Conservation (phyloP, 148 eudicot genomes). For the Tetragonia tetragonoides region DNA sequence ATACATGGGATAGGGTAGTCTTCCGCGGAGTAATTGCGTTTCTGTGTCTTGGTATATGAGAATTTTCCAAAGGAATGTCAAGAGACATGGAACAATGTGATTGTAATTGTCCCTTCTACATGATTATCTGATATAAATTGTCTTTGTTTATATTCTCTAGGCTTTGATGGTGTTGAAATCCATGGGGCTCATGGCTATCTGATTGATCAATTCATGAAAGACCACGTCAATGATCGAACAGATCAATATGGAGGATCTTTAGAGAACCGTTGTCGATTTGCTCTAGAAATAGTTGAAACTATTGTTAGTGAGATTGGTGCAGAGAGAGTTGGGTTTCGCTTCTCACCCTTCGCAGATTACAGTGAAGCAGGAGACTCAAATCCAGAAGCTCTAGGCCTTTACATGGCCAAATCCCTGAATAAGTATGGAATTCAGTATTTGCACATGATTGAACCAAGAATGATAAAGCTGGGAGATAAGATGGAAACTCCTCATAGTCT, state of each 20-base stretch:
- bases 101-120: too few relatives aligned
- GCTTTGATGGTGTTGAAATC: constrained; percentile 50
- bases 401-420: constrained; percentile 38
- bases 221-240: constrained; percentile 45
- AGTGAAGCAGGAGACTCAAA: constrained; percentile 44
- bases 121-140: too few relatives aligned
- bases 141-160: constrained; percentile 14
- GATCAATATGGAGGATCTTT: constrained; percentile 55
- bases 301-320: constrained; percentile 40
- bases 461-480: constrained; percentile 20
- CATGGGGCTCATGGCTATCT: constrained; percentile 57
- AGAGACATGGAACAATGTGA: too few relatives aligned
- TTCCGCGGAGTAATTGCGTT: too few relatives aligned
- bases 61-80: too few relatives aligned
- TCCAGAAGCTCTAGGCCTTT: constrained; percentile 38
- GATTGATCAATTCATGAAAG: constrained; percentile 53
- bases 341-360: constrained; percentile 48
- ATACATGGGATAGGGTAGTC: too few relatives aligned
- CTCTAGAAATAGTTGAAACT: constrained; percentile 47
- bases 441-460: constrained; percentile 45
- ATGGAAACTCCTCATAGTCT: constrained; percentile 28
- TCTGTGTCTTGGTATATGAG: too few relatives aligned
- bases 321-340: constrained; percentile 44
- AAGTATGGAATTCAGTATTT: constrained; percentile 29
- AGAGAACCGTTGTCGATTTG: constrained; percentile 52